Conservation (phyloP, 441 rosid genomes). For the Arabidopsis lyrata region DNA sequence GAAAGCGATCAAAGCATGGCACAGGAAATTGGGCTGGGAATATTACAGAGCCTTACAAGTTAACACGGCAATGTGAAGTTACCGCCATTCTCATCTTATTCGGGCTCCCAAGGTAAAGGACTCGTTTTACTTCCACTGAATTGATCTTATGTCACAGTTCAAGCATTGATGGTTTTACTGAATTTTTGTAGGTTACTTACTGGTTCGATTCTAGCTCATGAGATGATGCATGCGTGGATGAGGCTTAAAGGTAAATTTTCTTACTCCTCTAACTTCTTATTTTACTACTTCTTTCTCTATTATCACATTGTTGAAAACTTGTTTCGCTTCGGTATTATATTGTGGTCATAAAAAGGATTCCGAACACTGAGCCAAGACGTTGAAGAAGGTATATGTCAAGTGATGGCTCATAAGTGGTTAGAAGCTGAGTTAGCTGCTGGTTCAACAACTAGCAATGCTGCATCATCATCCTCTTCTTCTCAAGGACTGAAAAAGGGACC, state of each 20-base stretch:
- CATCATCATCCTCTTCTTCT: conserved; percentile 52
- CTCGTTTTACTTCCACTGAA: conserved; percentile 7
- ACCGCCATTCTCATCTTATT: conserved; percentile 81
- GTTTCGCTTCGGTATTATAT: too few relatives aligned
- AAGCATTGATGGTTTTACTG: not conserved
- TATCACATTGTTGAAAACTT: conserved; percentile 19
- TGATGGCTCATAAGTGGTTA: conserved; percentile 85
- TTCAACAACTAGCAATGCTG: conserved; percentile 45
- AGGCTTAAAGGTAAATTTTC: conserved; percentile 62
- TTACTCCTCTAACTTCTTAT: not conserved
- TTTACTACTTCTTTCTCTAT: conserved; percentile 7
- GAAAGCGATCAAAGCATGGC: conserved; percentile 61
- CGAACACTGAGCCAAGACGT: conserved; percentile 78
- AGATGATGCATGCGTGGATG: conserved; percentile 92
- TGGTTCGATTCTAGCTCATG: conserved; percentile 81
- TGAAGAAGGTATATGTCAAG: conserved; percentile 92
- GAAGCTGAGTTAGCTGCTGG: conserved; percentile 51
- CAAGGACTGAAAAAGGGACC: conserved; percentile 46
- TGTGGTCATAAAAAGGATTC: conserved; percentile 54
- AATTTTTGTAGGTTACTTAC: conserved; percentile 61
- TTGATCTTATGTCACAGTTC: not conserved
- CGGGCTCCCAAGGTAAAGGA: conserved; percentile 73
- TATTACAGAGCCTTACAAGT: conserved; percentile 65
- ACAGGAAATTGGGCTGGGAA: conserved; percentile 55
- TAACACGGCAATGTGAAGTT: conserved; percentile 72